Conservation (phyloP, 2,329 filamentous ascomycete species). For the Orbilia oligospora region DNA sequence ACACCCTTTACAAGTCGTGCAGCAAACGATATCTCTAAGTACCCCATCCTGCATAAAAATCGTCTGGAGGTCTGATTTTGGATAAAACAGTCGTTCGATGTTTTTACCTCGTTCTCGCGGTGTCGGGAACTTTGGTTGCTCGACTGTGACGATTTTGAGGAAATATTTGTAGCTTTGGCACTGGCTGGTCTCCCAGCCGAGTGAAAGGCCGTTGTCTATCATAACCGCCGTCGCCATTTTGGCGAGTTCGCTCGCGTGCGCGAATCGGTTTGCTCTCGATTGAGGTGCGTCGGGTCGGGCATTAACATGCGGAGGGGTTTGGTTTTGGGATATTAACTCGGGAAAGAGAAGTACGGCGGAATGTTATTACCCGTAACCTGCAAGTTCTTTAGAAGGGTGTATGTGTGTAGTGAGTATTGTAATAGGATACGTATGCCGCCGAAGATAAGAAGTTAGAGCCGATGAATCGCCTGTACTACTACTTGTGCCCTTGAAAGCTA, state of each 20-base stretch:
- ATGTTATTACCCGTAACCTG: neutral
- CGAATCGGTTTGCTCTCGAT: conserved; percentile 16
- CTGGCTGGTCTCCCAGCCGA: conserved; percentile 40
- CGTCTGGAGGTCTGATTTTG: conserved; percentile 29
- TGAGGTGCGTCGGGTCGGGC: neutral
- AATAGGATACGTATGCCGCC: conserved; percentile 10
- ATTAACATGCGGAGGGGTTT: conserved; percentile 17
- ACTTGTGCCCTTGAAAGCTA: neutral
- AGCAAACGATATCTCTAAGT: conserved; percentile 37
- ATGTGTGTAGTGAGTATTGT: neutral
- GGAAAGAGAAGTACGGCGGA: neutral
- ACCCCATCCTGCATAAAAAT: conserved; percentile 43
- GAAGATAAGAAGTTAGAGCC: conserved; percentile 9
- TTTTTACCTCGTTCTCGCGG: conserved; percentile 35
- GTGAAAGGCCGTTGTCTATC: conserved; percentile 45
- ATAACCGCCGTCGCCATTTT: conserved; percentile 55
- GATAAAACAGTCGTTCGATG: conserved; percentile 42
- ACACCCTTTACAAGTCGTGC: conserved; percentile 33
- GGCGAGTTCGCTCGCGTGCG: conserved; percentile 43
- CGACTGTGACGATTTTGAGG: conserved; percentile 31
- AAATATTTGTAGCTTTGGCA: conserved; percentile 52
- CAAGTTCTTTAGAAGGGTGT: neutral
- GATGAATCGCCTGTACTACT: neutral
- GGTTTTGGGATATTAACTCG: neutral
- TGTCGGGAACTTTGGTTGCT: conserved; percentile 38